Evolutionary conservation across 2,329 filamentous ascomycete genomes (phyloP).

Genomic region (Corynespora cassiicola): DNA sequence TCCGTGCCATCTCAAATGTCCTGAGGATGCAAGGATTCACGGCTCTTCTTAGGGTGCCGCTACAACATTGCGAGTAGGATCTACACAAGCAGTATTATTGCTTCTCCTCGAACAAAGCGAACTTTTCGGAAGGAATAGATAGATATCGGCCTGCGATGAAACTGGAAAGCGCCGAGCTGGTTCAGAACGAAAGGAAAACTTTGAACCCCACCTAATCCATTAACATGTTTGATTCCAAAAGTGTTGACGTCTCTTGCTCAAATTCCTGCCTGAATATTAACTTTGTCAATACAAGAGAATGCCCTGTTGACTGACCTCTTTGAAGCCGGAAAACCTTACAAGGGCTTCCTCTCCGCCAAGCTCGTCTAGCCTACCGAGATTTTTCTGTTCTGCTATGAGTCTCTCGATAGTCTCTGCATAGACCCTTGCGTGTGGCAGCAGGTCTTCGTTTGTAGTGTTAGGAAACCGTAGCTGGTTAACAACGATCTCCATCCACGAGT

Average conservation of each 20-base stretch:
- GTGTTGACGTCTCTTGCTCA: conserved; percentile 4
- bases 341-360: conserved; percentile 15
- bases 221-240: no score
- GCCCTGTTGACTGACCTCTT: conserved; percentile 14
- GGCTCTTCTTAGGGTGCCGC: no score
- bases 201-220: no score
- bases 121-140: no score
- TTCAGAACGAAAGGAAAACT: no score
- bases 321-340: conserved; percentile 14
- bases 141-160: no score
- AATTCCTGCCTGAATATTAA: conserved; percentile 9
- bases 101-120: no score
- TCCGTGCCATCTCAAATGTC: no score
- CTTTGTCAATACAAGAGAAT: conserved; percentile 3
- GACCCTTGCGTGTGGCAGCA: conserved; percentile 9
- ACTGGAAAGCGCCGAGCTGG: no score
- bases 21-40: no score
- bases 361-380: conserved; percentile 8
- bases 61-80: no score
- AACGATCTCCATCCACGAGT: conserved; percentile 16
- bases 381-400: conserved; percentile 12
- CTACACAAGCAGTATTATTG: no score
- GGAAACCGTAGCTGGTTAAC: conserved; percentile 17
- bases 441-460: conserved; percentile 16
- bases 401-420: conserved; percentile 17